Conservation (phyloP, 192 early-diverging fungal genomes). For the Haplosporangium gracile region DNA sequence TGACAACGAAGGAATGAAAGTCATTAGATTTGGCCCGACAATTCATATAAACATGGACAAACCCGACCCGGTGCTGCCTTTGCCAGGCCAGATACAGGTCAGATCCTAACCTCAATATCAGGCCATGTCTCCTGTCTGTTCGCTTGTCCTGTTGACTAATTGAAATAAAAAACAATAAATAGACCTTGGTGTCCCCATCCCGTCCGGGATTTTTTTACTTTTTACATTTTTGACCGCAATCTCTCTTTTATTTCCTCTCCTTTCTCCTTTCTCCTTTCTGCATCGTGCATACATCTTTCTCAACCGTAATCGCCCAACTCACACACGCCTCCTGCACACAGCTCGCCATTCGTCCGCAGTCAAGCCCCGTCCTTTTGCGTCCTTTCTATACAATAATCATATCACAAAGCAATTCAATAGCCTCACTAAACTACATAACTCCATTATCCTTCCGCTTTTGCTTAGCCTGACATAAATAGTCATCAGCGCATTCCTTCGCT, state of each 20-base stretch:
- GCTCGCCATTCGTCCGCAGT: slow-evolving; percentile 6
- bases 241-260: no score
- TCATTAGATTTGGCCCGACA: not conserved
- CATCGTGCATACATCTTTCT: not conserved
- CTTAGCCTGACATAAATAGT: not conserved
- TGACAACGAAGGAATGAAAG: not conserved
- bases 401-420: not conserved
- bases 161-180: not conserved
- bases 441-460: not conserved
- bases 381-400: not conserved
- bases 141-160: not conserved
- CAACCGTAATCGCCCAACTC: slow-evolving; percentile 3
- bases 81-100: not conserved
- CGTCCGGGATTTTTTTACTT: not conserved
- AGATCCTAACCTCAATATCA: not conserved
- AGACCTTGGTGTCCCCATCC: not conserved
- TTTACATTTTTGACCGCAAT: not conserved
- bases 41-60: not conserved
- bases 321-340: slow-evolving; percentile 6
- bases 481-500: not conserved
- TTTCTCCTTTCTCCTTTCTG: not conserved
- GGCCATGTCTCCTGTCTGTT: not conserved
- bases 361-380: not conserved
- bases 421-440: no score
- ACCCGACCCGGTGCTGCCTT: not conserved